Evolutionary conservation across 2,329 filamentous ascomycete genomes (phyloP), one percentile per base, ranked within the genome.

Genomic region (Trichoderma atrobrunneum): DNA sequence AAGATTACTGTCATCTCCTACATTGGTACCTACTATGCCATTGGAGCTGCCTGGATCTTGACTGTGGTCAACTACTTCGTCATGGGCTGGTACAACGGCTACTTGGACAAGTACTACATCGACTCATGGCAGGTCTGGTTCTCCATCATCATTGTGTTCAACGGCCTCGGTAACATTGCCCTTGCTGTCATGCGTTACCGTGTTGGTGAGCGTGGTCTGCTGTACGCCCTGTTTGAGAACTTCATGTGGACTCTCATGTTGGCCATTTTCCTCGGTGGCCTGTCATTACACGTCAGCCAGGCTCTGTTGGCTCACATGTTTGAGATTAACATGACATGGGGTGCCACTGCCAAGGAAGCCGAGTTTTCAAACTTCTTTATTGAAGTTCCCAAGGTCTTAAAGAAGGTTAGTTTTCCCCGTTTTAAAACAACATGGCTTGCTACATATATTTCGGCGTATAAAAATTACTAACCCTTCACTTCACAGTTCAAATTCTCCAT

Each of bases 341-440:
- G 93, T 65, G 90, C 93, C 1, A 97, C 94, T 0, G 88, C 90
- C 54, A 97, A 97, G 83, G 94, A 97, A 83, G 89, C 89, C 64
- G 91, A 94, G 77, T 90, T 92, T 78, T 91, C 92, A 30, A 92
- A 93, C 81, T 97, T 97, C 82, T 95, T 95, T 82, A 92, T 93
- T 73, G 93, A 96, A 79, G 88, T 95, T 21, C 91, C 92, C 39
- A 92, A 92, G 79, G 92, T 97, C 54, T 80, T 95, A 76, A 91
- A 90, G 82, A 90, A 89, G 79, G 93, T 94, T 81, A 89, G 91
- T 80, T 85, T 81, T 76, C 21, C 10, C 77, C 39, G 7, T 8
- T 43, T 82, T 68, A 11, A 11, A n/a, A 1, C 1, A 34, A 7
- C n/a, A 32, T 76, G 75, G 75, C 73, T 80, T 77, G 78, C 78